These are phyloP conservation scores for Trichothecium sympodiale DNA, from an alignment of 2,329 filamentous ascomycete genomes.

Conservation along the genomic window DNA sequence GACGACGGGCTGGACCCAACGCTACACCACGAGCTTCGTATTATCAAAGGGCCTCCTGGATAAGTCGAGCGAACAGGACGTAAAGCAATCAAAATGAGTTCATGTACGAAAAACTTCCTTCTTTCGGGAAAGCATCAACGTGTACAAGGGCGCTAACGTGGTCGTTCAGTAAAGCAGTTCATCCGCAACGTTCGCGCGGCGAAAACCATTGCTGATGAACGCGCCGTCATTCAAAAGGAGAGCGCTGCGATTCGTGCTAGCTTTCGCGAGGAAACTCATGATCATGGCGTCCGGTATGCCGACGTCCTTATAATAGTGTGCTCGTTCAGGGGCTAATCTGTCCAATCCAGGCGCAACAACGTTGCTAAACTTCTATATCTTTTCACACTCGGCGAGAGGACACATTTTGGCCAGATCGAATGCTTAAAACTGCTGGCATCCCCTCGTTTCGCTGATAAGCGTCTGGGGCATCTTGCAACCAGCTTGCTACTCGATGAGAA, in stretches of 20 bases:
- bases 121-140: neutral
- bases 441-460: conserved; percentile 94
- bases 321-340: neutral
- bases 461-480: conserved; percentile 87
- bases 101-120: no score
- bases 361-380: conserved; percentile 97
- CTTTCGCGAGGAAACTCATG: conserved; percentile 92
- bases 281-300: conserved; percentile 76
- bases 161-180: conserved; percentile 82
- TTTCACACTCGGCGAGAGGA: conserved; percentile 93
- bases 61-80: neutral
- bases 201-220: conserved; percentile 97
- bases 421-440: conserved; percentile 95
- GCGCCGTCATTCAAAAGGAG: conserved; percentile 97
- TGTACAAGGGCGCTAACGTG: conserved; percentile 1
- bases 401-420: conserved; percentile 98
- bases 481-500: conserved; percentile 97
- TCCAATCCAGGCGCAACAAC: conserved; percentile 74
- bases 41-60: neutral
- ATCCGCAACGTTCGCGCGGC: conserved; percentile 97
- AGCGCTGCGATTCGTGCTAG: conserved; percentile 95
- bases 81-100: conserved; percentile 6
- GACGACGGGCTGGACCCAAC: neutral
- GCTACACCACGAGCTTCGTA: neutral
- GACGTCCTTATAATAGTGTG: conserved; percentile 6